Base-by-base conservation (phyloP, 202 grass and related monocot genomes). In the Dendrocalamus latiflorus region DNA sequence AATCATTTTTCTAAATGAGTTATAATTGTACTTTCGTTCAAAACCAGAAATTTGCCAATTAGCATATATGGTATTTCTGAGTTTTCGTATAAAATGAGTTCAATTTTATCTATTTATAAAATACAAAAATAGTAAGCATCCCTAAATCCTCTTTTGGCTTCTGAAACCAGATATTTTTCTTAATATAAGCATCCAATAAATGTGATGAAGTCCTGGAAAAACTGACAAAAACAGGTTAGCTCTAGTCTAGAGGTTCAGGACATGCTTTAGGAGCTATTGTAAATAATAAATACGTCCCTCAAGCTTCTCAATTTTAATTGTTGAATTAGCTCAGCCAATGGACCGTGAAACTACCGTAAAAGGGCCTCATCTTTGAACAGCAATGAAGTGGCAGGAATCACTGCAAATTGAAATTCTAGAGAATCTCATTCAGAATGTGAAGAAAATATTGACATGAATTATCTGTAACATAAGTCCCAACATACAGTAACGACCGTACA, bases 91-190 rank as follows among this genome's bases (percentile, higher is more conserved):
- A 75, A 24, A 5, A 43, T 43, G 11, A 43, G 37, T 79, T 39
- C 37, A 17, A 41, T 9, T 66, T 22, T 37, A 66, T 51, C 45
- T 51, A 78, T 66, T 63, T 49, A 37, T 51, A 78, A 34, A 4
- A 50, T 65, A 20, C 30, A 64, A 34, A 18, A 34, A 42, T 63
- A 63, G 13, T 57, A 51, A 66, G 61, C 76, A 51, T 54, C 15
- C n/a, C 62, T 53, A 45, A 8, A 67, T 34, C 30, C n/a, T 79
- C 45, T 25, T 18, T 54, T 54, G 33, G n/a, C 60, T 67, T 41
- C n/a, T 80, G 45, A 68, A 54, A 61, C 10, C 5, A 60, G 39
- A 55, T 80, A 68, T 44, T 61, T 37, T 80, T 21, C 47, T 79
- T 8, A 65, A 41, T 67, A 68, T 10, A 3, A 80, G 5, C 37